Evolutionary conservation across 352 stramenopile species (phyloP).

Genomic region (Globisporangium cylindrosporum): DNA sequence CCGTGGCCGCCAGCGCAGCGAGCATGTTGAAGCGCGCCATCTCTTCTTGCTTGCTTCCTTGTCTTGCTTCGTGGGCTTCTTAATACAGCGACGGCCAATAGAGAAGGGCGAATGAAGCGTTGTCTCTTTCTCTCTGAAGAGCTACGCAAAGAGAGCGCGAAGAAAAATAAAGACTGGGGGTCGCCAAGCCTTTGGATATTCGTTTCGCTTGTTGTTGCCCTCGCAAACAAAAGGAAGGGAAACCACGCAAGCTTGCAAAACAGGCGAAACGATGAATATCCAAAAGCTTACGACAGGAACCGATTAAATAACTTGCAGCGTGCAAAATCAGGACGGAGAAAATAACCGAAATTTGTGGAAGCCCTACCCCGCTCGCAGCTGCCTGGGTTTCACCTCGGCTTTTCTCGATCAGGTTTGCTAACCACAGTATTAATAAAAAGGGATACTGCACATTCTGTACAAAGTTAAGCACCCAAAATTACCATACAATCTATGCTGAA

Average conservation of each 20-base stretch:
- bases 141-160: slow-evolving; percentile 11
- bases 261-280: not conserved
- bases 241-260: not conserved
- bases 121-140: slow-evolving; percentile 1
- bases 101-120: not conserved
- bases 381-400: not conserved
- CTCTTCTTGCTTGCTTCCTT: not conserved
- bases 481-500: too few relatives aligned
- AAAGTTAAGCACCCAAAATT: too few relatives aligned
- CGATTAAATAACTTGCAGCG: not conserved
- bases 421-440: too few relatives aligned
- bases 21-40: slow-evolving; percentile 12
- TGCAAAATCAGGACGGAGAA: not conserved
- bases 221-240: not conserved
- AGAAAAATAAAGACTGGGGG: slow-evolving; percentile 19
- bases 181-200: not conserved
- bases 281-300: not conserved
- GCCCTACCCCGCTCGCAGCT: not conserved
- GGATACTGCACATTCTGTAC: too few relatives aligned
- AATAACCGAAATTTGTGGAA: not conserved
- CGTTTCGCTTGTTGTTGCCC: too few relatives aligned
- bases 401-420: not conserved
- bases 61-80: not conserved
- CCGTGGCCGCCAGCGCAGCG: slow-evolving; percentile 1
- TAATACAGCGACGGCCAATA: not conserved